Base-by-base conservation (phyloP, 495 filamentous ascomycete genomes). In the Ascodesmis nigricans region DNA sequence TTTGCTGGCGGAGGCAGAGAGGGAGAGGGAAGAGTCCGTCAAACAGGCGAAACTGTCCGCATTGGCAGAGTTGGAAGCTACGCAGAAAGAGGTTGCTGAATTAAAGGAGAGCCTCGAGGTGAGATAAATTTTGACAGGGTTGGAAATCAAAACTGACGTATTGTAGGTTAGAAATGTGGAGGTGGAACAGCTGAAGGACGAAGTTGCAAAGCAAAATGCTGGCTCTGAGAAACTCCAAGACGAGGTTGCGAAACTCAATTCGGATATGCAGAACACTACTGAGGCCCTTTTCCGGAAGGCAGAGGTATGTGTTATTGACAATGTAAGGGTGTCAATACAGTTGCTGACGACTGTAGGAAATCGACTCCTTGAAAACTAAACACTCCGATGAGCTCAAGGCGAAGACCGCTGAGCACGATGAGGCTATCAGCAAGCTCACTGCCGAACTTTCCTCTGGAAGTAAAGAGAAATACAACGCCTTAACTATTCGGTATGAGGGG, bases 21-120 rank as follows among this genome's bases (percentile, higher is more conserved):
- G 6, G 11, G 23, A 25, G 23, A 6, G 6, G 11, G 23, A 25
- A 20, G 19, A n/a, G 13, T 14, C 32, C 4, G 32, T 22, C 4
- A 25, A 41, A n/a, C n/a, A n/a, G n/a, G n/a, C n/a, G n/a, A n/a
- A n/a, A n/a, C n/a, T n/a, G n/a, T n/a, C n/a, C n/a, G n/a, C n/a
- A n/a, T n/a, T n/a, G 27, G 21, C 17, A 28, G 22, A 49, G 33
- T 28, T 61, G 10, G 55, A 55, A 5, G 52, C 53, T 27, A 61
- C 60, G 36, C 53, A 60, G 4, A 43, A 55, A 21, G 50, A 62
- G 28, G 54, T 61, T 14, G 38, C 41, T 2, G 53, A 58, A 21
- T 48, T 61, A 9, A 56, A 53, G 35, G 38, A 57, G 35, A 19
- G 18, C 11, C 22, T 47, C 1, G 28, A 41, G 38, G 16, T 11